Evolutionary conservation across 352 stramenopile genomes (phyloP), one percentile per base, ranked within the genome.

Genomic region (Thalassiosira hispida): DNA sequence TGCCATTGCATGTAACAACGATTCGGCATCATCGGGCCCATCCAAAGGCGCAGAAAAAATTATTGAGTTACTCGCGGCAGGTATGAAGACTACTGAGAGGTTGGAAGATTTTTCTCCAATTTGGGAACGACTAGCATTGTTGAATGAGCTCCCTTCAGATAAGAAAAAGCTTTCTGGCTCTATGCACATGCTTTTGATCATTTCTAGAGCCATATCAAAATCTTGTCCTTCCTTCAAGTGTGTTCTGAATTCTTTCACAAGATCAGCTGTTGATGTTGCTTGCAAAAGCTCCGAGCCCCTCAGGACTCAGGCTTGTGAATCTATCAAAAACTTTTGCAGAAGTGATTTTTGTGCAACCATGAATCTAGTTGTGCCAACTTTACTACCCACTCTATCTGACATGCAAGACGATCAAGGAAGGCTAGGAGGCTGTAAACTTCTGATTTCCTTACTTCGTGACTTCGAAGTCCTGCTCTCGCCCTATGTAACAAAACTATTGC

Each of bases 401-500:
- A 57, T 87, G n/a, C 20, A 79, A 71, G 47, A 77, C 70, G 65
- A 80, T 68, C n/a, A 60, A 67, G 46, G 53, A 55, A 80, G 70
- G 73, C n/a, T 70, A 69, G 47, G 75, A 81, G 71, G 71, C 22
- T 90, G 71, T 29, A 16, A 77, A 46, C 67, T 92, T 25, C 74
- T 94, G 22, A 12, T 82, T 29, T 59, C 66, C 35, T 60, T 93
- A 25, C 49, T 94, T 1, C 65, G 84, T 52, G 66, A 64, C 40
- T 73, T 80, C 49, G 75, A 66, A 56, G 57, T 87, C 12, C 53
- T 33, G 3, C 53, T 86, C 31, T 79, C 84, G 40, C 78, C 73
- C 11, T 93, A 86, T 76, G 85, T 94, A 42, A 69, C 63, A 23
- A 70, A 23, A 40, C 74, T 94, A 38, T 64, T 94, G 6, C 90